These are phyloP conservation scores for Trypanosoma avium DNA, from an alignment of 208 protist species.

Conservation along the genomic window DNA sequence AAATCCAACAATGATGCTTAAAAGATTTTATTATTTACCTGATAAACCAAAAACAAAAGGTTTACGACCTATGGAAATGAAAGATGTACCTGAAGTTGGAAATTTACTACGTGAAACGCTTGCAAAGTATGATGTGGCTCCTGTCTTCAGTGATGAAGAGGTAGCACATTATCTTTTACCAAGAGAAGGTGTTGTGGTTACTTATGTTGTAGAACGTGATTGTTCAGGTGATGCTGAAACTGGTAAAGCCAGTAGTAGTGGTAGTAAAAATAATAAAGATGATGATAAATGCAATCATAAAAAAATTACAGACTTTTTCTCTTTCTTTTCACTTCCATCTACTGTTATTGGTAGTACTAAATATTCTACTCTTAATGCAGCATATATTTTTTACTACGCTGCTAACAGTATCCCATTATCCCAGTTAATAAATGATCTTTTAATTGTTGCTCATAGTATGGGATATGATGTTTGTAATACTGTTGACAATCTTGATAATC, in stretches of 20 bases:
- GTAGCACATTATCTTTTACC: conserved; percentile 96
- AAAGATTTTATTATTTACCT: conserved; percentile 71
- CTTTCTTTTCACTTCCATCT: conserved; percentile 98
- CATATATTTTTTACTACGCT: conserved; percentile 98
- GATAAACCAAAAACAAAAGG: conserved; percentile 43
- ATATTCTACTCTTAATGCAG: conserved; percentile 93
- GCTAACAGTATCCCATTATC: conserved; percentile 74
- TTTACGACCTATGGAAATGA: conserved; percentile 73
- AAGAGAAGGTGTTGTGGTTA: conserved; percentile 91
- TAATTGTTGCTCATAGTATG: conserved; percentile 85
- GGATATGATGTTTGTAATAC: conserved; percentile 99
- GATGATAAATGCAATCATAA: neutral
- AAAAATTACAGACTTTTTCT: conserved; percentile 96
- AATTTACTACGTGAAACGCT: conserved; percentile 88
- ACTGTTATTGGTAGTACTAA: conserved; percentile 95
- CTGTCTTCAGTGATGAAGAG: conserved; percentile 93
- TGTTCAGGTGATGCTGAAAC: neutral
- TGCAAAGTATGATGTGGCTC: conserved; percentile 68
- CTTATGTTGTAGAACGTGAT: conserved; percentile 94
- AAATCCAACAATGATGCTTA: conserved; percentile 83
- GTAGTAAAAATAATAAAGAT: neutral
- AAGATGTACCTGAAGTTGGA: conserved; percentile 77
- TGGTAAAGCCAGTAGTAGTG: neutral
- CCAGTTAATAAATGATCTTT: conserved; percentile 90
- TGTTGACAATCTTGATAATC: conserved; percentile 96